Evolutionary conservation across 371 early-diverging fungal genomes (phyloP).

Genomic region (Mortierella sp.): DNA sequence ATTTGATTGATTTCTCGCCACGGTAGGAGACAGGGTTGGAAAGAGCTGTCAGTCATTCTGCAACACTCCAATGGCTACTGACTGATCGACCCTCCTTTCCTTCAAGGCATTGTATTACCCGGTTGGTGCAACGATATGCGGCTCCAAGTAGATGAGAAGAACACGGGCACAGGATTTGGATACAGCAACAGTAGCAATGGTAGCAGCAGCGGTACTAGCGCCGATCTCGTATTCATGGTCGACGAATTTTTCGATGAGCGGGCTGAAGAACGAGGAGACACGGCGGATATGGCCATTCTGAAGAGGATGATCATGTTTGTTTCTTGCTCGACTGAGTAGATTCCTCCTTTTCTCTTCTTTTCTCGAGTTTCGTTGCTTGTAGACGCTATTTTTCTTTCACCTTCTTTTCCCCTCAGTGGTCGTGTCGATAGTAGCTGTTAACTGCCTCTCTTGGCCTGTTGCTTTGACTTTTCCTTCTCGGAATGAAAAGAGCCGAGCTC

Average conservation of each 20-base stretch:
- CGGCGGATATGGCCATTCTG: slow-evolving; percentile 12
- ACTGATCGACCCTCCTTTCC: slow-evolving; percentile 34
- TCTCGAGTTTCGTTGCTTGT: too few species aligned
- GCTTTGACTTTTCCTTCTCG: too few species aligned
- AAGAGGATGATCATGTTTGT: slow-evolving; percentile 34
- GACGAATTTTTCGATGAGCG: neutral
- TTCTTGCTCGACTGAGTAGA: neutral
- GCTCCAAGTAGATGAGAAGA: slow-evolving; percentile 35
- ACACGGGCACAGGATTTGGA: slow-evolving; percentile 31
- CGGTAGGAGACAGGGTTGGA: slow-evolving; percentile 20
- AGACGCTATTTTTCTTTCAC: too few species aligned
- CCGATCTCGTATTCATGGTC: slow-evolving; percentile 28
- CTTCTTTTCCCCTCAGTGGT: too few species aligned
- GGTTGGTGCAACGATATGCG: slow-evolving; percentile 12
- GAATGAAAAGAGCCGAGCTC: too few species aligned
- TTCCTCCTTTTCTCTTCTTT: too few species aligned
- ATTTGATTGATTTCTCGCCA: neutral
- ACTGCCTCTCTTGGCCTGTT: too few species aligned
- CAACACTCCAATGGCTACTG: slow-evolving; percentile 24
- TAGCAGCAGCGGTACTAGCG: neutral
- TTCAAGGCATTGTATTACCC: slow-evolving; percentile 9
- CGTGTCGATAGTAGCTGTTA: too few species aligned
- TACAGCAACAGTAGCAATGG: neutral
- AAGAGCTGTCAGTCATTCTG: slow-evolving; percentile 22
- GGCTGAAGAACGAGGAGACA: neutral